Base-by-base conservation (phyloP, 139 green algal species). In the Ostreobium quekettii region DNA sequence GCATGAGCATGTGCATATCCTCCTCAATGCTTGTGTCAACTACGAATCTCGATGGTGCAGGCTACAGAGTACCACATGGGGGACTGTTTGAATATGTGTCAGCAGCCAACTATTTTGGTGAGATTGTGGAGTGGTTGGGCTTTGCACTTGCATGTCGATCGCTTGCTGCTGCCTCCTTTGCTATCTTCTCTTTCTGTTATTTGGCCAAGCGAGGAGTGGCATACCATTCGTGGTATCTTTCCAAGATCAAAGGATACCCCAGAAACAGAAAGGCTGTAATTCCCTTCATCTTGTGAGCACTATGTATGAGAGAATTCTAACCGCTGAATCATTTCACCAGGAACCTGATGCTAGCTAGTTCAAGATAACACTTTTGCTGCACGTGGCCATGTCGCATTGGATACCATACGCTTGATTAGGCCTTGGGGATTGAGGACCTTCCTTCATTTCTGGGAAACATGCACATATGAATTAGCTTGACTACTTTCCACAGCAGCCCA, bases 1-100 rank as follows among this genome's bases (percentile, higher is more conserved):
- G n/a, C n/a, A n/a, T n/a, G n/a, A n/a, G n/a, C n/a, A n/a, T n/a
- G n/a, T n/a, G n/a, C n/a, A n/a, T n/a, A n/a, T n/a, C n/a, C n/a
- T n/a, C n/a, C n/a, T n/a, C n/a, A n/a, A n/a, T n/a, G n/a, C n/a
- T n/a, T n/a, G n/a, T n/a, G n/a, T n/a, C n/a, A n/a, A n/a, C n/a
- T n/a, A n/a, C n/a, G n/a, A n/a, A n/a, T n/a, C n/a, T n/a, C n/a
- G n/a, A n/a, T n/a, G n/a, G n/a, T n/a, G 24, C 78, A 84, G 82
- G 79, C 7, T 92, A 93, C 80, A 88, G 85, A 48, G 87, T 94
- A 22, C 87, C 86, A 0, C 64, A 53, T 2, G 87, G 85, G 6
- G 87, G 87, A 26, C 60, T 84, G 66, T 94, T 92, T 72, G 60
- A 86, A 32, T 72, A 77, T 8, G 87, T 92, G 0, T 90, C 84